Evolutionary conservation across 345 rosid species (phyloP).

Genomic region (Nephelium lappaceum): DNA sequence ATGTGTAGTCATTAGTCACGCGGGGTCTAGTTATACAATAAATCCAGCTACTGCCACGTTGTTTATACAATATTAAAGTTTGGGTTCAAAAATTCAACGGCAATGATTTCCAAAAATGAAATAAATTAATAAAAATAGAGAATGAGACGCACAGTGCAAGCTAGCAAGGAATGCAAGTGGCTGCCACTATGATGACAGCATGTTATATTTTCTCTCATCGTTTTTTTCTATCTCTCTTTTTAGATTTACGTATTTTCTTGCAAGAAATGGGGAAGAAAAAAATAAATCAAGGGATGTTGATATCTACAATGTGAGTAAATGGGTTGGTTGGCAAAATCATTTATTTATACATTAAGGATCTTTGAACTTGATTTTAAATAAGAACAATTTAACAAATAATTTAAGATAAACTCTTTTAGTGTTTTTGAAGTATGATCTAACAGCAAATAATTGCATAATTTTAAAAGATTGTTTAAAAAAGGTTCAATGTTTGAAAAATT

Average conservation of each 20-base stretch:
- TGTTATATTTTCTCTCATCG: constrained; percentile 5
- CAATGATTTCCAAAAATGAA: background rate
- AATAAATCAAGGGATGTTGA: background rate
- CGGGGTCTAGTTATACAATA: constrained; percentile 21
- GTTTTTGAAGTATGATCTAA: background rate
- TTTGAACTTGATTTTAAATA: no score
- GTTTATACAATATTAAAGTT: background rate
- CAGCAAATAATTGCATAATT: no score
- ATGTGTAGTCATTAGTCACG: constrained; percentile 33
- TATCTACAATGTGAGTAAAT: background rate
- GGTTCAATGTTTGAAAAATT: no score
- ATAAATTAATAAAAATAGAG: background rate
- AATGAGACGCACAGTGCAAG: constrained; percentile 4
- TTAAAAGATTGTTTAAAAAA: no score
- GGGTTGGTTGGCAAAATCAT: background rate
- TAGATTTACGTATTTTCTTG: background rate
- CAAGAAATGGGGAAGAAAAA: constrained; percentile 32
- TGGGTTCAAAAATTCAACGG: constrained; percentile 7
- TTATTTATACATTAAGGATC: background rate
- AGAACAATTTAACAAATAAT: background rate
- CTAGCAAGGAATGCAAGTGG: constrained; percentile 21
- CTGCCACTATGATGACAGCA: constrained; percentile 29
- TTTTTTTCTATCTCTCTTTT: background rate
- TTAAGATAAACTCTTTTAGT: no score
- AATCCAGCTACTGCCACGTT: constrained; percentile 13